phyloP scores from a whole-genome alignment of 2,329 filamentous ascomycete genomes.

The Calonectria honghensis region DNA sequence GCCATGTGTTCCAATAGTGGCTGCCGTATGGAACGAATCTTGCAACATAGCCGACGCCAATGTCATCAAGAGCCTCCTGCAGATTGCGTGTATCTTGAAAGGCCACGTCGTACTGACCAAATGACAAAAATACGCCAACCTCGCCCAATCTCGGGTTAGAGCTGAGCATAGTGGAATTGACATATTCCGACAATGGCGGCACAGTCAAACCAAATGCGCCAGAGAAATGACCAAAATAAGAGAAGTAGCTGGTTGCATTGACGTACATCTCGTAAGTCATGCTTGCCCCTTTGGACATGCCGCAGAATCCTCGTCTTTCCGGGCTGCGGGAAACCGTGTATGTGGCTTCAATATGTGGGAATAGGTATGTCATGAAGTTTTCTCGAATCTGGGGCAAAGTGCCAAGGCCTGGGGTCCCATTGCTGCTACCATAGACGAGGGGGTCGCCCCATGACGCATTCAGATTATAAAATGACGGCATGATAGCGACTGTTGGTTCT shows the following conservation, averaged over 20 bases:
- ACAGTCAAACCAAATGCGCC: slow-evolving; percentile 6
- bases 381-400: neutral
- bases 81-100: slow-evolving; percentile 13
- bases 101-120: neutral
- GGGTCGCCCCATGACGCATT: slow-evolving; percentile 10
- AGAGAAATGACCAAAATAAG: slow-evolving; percentile 7
- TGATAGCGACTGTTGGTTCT: slow-evolving; percentile 11
- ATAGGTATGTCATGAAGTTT: slow-evolving; percentile 11
- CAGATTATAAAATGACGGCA: slow-evolving; percentile 2
- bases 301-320: neutral
- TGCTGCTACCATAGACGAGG: neutral
- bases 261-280: slow-evolving; percentile 14
- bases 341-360: neutral
- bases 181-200: slow-evolving; percentile 13
- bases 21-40: slow-evolving; percentile 15
- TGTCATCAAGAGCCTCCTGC: slow-evolving; percentile 16
- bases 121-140: slow-evolving; percentile 7
- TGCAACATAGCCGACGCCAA: neutral
- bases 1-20: slow-evolving; percentile 18
- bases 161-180: slow-evolving; percentile 17
- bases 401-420: neutral
- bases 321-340: slow-evolving; percentile 1
- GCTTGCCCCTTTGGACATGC: slow-evolving; percentile 14
- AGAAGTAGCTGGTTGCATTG: slow-evolving; percentile 10
- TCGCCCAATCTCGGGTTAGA: neutral